Base-by-base conservation (phyloP, 2,329 filamentous ascomycete species). In the Aspergillus ochraceoroseus region DNA sequence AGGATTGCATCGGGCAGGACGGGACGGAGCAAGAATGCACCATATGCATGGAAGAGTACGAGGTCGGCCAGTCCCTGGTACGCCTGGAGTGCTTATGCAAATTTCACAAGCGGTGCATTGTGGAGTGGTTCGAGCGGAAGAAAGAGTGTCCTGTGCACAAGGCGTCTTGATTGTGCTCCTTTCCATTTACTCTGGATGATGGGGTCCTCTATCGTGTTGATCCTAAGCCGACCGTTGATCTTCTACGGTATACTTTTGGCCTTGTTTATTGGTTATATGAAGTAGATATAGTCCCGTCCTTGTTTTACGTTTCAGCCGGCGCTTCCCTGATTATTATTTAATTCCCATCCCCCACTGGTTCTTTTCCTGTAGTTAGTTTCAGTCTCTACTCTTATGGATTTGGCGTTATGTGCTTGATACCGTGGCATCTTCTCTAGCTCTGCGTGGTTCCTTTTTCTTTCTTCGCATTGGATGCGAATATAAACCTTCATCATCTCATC, bases 31-130 rank as follows among this genome's bases (percentile, higher is more conserved):
- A 73, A 28, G 79, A 82, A 53, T 82, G 79, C 48, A 72, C 77
- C 6, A 82, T 82, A 36, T 82, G 79, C 56, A 75, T 82, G 54
- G 77, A 80, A 47, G 79, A 82, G 40, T 82, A 81, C 54, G 71
- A 77, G 50, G 70, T 72, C 7, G 78, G 78, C 0, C 74, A 77
- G 52, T 66, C 72, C 50, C 67, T 82, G 65, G 76, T 74, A 7
- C 66, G 79, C 44, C 61, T 82, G 54, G 76, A 80, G 51, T 82
- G 79, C 54, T 64, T 79, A 47, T 82, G 79, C 64, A 79, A 79
- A 51, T 82, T 82, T 48, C 79, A 82, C 56, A 71, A 74, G 59
- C 60, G 61, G 32, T 82, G 79, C 54, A 80, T 82, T 41, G 64
- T 73, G 35, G 67, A 72, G 41, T 82, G 79, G 79, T 79, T 79